phyloP scores from a whole-genome alignment of 768 basidiomycete species.

The Coprinopsis cinerea region DNA sequence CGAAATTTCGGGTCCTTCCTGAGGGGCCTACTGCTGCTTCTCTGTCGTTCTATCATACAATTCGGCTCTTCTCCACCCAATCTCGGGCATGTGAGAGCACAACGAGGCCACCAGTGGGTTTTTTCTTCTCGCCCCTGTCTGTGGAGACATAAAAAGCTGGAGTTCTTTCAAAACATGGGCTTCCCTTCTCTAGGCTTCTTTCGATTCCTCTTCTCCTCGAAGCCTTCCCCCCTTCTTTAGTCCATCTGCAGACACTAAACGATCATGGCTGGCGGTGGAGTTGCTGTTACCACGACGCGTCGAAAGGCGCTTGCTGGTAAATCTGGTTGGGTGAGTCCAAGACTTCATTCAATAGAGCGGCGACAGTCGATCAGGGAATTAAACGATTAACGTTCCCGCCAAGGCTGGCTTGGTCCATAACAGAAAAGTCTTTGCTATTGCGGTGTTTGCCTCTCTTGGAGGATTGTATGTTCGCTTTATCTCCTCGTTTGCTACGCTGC shows the following conservation, averaged over 20 bases:
- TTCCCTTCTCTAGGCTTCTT: not conserved
- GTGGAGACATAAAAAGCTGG: not conserved
- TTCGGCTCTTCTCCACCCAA: too few species aligned
- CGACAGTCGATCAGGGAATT: not conserved
- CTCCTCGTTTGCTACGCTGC: not conserved
- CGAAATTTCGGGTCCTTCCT: too few species aligned
- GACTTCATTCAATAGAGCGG: not conserved
- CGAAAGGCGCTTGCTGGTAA: constrained; percentile 53
- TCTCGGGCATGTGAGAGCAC: not conserved
- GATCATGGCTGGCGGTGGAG: constrained; percentile 47
- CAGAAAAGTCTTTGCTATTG: constrained; percentile 55
- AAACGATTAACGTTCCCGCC: not conserved
- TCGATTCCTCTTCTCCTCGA: not conserved
- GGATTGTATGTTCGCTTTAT: constrained; percentile 48
- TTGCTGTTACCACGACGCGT: constrained; percentile 35
- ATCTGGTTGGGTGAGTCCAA: constrained; percentile 59
- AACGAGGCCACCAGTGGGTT: not conserved
- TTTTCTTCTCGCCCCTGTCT: too few species aligned
- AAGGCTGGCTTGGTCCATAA: constrained; percentile 65
- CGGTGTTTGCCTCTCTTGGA: constrained; percentile 75
- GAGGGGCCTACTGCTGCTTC: too few species aligned
- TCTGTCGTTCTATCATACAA: too few species aligned
- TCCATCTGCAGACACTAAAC: not conserved
- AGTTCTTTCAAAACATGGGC: not conserved
- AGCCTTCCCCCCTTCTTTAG: not conserved